These are phyloP conservation scores for Amesomyces nigricolor DNA, from an alignment of 2,329 filamentous ascomycete species.

Conservation along the genomic window DNA sequence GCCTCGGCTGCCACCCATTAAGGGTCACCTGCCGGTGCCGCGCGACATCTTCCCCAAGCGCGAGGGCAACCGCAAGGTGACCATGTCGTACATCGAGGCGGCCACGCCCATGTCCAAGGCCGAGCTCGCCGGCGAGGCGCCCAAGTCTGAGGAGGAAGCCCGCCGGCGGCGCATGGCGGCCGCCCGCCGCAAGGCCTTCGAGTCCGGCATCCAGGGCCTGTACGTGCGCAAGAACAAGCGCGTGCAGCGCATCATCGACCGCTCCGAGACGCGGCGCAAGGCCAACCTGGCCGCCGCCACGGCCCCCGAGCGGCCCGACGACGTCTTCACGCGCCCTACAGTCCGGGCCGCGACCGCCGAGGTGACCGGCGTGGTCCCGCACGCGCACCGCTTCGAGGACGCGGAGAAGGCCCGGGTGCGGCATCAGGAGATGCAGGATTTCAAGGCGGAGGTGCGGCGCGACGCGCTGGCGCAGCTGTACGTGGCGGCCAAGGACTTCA, in stretches of 20 bases:
- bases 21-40: slow-evolving; percentile 78
- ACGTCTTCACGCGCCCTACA: slow-evolving; percentile 66
- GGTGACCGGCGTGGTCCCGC: slow-evolving; percentile 48
- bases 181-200: slow-evolving; percentile 64
- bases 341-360: slow-evolving; percentile 48
- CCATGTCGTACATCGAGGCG: slow-evolving; percentile 52
- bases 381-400: slow-evolving; percentile 56
- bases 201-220: slow-evolving; percentile 64
- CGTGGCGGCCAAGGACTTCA: slow-evolving; percentile 81
- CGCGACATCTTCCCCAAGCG: slow-evolving; percentile 66
- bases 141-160: slow-evolving; percentile 37
- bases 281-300: slow-evolving; percentile 45
- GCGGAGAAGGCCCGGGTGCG: slow-evolving; percentile 40
- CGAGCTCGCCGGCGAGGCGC: slow-evolving; percentile 32
- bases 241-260: slow-evolving; percentile 31
- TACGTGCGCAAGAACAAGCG: slow-evolving; percentile 55
- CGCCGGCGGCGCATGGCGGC: slow-evolving; percentile 73
- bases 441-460: slow-evolving; percentile 55
- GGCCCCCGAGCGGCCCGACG: slow-evolving; percentile 68
- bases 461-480: slow-evolving; percentile 82
- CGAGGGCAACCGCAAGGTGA: slow-evolving; percentile 53
- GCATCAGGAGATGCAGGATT: slow-evolving; percentile 39
- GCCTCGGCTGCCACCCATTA: slow-evolving; percentile 44
- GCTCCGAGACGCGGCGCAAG: slow-evolving; percentile 40
- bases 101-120: slow-evolving; percentile 51